Base-by-base conservation (phyloP, 108 stramenopile genomes). In the Fragilaria radians region DNA sequence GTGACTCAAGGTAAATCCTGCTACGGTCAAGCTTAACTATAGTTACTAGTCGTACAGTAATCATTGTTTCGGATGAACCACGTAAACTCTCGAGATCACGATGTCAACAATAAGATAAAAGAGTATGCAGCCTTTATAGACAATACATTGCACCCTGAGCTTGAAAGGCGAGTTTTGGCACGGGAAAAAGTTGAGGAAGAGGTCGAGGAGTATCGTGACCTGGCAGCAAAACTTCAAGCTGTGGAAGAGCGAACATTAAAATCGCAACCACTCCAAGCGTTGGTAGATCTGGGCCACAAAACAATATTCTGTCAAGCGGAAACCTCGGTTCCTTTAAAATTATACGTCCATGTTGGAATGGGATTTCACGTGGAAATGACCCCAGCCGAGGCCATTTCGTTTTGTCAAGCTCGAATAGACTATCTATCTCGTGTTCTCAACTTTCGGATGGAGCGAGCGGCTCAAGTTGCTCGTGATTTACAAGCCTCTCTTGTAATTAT, bases 361-460 rank as follows among this genome's bases (percentile, higher is more conserved):
- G 85, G 85, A 3, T 89, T 86, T 70, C 85, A 86, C 66, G 76
- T 70, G 19, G 88, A 89, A 52, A 57, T 89, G 34, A 79, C 77
- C 26, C 47, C 72, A 7, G 3, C 26, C 22, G 88, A 89, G 61
- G 88, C 88, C 0, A 58, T 72, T 21, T 2, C 30, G 19, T 79
- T 79, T 59, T 62, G 70, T 23, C 70, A 72, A 4, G 67, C 59
- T 34, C 51, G 73, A 23, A 46, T 79, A 0, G 31, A 63, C 2
- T 66, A 58, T 57, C 61, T 79, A 30, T 57, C 54, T 9, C 23
- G 66, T 21, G 72, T 78, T 0, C 56, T 74, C 48, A 42, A 42
- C 53, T 61, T 71, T 23, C 58, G 70, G 26, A 21, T 42, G 19
- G 34, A 63, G 30, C 63, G 59, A 32, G 77, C 77, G n/a, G 32